Evolutionary conservation across 257 asterid species (phyloP), one percentile per base, ranked within the genome.

Genomic region (Przewalskia tangutica): DNA sequence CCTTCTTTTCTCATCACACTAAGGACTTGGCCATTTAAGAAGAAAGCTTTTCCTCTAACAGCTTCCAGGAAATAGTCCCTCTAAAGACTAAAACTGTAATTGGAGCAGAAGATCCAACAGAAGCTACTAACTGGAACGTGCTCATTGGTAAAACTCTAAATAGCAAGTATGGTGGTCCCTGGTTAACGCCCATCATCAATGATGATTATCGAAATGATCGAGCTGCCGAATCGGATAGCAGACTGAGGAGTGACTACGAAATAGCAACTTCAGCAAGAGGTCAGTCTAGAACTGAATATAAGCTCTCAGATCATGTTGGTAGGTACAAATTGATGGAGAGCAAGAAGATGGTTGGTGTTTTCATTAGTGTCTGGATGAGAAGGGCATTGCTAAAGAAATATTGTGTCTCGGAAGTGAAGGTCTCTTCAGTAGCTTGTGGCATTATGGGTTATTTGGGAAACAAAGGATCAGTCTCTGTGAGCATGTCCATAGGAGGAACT

Each of bases 281-380:
- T 36, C 84, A 60, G 77, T 67, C 79, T 2, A 53, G 71, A 55
- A 76, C 64, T 34, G 84, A 44, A 78, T 60, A 23, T 1, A 84
- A 85, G 81, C 77, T 82, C 77, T 58, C 81, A 81, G 82, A 64
- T 44, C 75, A 62, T 32, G 54, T 46, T 82, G 82, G 88, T 53
- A 90, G 84, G 85, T 95, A 92, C 85, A 91, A 84, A 83, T 81
- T 93, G 81, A 84, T 93, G 84, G 98, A 97, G 1, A 93, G 97
- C 94, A 95, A 91, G 91, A 95, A 92, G 89, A 93, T 95, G 98
- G 98, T 93, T 36, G 98, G 98, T 5, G 97, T 95, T 54, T 95
- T 95, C 77, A 82, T 95, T n/a, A 93, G 98, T 62, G 97, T 95
- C 11, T 95, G 98, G 98, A 89, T 92, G 87, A 90, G 91, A 85